Evolutionary conservation across 768 basidiomycete species (phyloP).

Genomic region (Rhizopogon sp.): DNA sequence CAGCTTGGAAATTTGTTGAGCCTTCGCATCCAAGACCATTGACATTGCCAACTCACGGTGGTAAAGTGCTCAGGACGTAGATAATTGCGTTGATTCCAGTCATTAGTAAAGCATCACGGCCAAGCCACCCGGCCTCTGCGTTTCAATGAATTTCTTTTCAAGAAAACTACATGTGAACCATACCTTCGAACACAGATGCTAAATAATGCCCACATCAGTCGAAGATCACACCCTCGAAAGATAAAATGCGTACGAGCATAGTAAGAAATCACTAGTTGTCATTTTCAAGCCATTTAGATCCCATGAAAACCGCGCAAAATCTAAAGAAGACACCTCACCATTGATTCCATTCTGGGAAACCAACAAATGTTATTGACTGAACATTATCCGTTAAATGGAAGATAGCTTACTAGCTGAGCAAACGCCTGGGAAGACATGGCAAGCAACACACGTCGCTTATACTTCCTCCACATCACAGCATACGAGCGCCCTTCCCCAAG

Average conservation of each 20-base stretch:
- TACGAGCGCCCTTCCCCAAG: constrained; percentile 76
- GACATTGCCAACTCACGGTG: constrained; percentile 56
- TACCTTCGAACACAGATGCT: constrained; percentile 93
- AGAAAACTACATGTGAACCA: neutral
- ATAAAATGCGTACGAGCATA: constrained; percentile 69
- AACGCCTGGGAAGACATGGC: constrained; percentile 97
- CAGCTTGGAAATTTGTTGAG: constrained; percentile 46
- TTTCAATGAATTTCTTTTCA: constrained; percentile 1
- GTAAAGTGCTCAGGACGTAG: constrained; percentile 74
- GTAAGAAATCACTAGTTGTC: constrained; percentile 75
- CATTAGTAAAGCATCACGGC: constrained; percentile 91
- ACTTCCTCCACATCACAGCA: constrained; percentile 77
- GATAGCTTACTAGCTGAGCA: constrained; percentile 75
- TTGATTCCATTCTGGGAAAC: constrained; percentile 84
- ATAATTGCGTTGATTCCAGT: constrained; percentile 89
- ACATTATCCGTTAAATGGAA: neutral
- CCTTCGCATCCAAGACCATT: neutral
- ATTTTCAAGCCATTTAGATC: neutral
- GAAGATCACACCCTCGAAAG: neutral
- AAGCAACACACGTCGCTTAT: constrained; percentile 81
- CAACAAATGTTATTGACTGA: constrained; percentile 1
- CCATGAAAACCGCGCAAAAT: constrained; percentile 6
- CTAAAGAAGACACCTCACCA: constrained; percentile 39
- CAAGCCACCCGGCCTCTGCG: constrained; percentile 91
- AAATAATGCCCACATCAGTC: constrained; percentile 6